These are phyloP conservation scores for Daldinia concentrica DNA, from an alignment of 495 filamentous ascomycete species.

Conservation along the genomic window DNA sequence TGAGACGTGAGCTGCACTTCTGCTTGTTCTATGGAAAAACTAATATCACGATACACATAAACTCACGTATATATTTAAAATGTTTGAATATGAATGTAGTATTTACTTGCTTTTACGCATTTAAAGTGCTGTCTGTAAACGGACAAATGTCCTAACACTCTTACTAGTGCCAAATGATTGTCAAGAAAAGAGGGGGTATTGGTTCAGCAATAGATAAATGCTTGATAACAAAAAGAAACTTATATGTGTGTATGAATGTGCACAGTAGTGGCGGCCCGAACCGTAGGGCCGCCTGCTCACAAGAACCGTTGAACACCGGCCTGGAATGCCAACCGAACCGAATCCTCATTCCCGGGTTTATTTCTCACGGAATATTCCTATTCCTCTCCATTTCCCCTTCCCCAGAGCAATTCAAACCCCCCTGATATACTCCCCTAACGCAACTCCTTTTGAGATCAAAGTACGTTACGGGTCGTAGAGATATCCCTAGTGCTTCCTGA, in stretches of 20 bases:
- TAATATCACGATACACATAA: neutral
- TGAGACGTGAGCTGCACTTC: neutral
- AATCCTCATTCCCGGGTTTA: constrained; percentile 20
- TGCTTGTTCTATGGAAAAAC: neutral
- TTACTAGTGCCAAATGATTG: neutral
- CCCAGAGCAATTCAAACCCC: constrained; percentile 10
- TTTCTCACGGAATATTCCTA: constrained; percentile 21
- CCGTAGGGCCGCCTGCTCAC: constrained; percentile 25
- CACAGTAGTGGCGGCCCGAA: constrained; percentile 5
- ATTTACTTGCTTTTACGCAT: neutral
- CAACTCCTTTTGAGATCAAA: constrained; percentile 29
- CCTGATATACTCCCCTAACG: constrained; percentile 27
- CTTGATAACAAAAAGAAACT: constrained; percentile 17
- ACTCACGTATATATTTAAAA: neutral
- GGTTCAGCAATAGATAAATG: constrained; percentile 13
- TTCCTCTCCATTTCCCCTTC: constrained; percentile 1
- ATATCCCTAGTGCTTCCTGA: constrained; percentile 54
- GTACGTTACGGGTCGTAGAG: constrained; percentile 42
- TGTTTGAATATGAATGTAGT: neutral
- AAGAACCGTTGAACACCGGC: constrained; percentile 37
- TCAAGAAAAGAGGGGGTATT: constrained; percentile 21
- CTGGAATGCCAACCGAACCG: constrained; percentile 32
- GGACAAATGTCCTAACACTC: constrained; percentile 17
- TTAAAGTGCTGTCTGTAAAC: neutral
- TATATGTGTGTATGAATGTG: constrained; percentile 12